A percentile compares a stretch with the other conserved stretches of the same genome.
Conservation (phyloP, 73 alveolate genomes). For the Paramecium tetraurelia region DNA sequence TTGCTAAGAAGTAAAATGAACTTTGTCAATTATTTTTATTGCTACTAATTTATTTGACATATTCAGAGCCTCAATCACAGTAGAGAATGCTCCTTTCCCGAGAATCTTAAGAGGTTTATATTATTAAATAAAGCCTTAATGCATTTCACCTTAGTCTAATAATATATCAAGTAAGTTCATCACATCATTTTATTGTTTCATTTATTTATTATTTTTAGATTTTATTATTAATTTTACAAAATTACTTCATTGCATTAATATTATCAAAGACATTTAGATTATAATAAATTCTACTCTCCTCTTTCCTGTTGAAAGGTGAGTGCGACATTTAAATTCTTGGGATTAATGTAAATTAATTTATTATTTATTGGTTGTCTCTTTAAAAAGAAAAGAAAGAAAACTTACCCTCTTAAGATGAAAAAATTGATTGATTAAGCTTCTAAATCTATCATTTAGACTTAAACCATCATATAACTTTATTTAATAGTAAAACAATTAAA, state of each 20-base stretch:
- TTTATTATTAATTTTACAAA: too few species aligned
- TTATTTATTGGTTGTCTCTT: too few species aligned
- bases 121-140: too few species aligned
- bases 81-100: conserved; percentile 12
- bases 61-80: neutral
- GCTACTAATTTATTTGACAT: neutral
- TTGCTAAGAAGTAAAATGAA: neutral
- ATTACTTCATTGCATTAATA: too few species aligned
- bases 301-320: too few species aligned
- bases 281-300: too few species aligned
- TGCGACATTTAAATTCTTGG: too few species aligned
- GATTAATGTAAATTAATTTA: too few species aligned
- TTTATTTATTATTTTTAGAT: too few species aligned
- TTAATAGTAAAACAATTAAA: neutral
- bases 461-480: neutral
- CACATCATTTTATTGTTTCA: neutral
- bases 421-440: neutral
- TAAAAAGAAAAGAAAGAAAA: too few species aligned
- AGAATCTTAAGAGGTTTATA: neutral
- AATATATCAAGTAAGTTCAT: neutral
- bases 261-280: too few species aligned
- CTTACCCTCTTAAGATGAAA: neutral
- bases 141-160: neutral
- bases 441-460: neutral
- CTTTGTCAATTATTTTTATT: neutral